These are phyloP conservation scores for Podila clonocystis DNA, from an alignment of 192 early-diverging fungal genomes.

Conservation along the genomic window DNA sequence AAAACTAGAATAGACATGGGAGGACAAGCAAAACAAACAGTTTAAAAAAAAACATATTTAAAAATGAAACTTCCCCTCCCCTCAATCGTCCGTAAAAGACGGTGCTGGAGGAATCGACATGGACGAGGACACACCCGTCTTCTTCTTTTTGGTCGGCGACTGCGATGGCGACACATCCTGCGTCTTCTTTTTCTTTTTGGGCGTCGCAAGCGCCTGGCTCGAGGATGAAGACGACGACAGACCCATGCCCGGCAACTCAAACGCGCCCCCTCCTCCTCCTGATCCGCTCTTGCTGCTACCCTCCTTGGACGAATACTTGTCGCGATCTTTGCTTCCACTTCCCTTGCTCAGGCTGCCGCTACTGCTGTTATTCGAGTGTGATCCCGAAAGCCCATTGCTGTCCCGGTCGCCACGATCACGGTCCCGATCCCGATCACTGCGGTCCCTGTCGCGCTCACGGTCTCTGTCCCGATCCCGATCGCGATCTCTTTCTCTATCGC, in stretches of 20 bases:
- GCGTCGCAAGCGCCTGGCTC: constrained; percentile 15
- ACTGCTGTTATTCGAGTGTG: constrained; percentile 23
- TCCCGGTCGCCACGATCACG: constrained; percentile 17
- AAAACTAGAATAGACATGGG: too few relatives aligned
- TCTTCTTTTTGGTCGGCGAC: constrained; percentile 38
- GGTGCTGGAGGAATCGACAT: constrained; percentile 8
- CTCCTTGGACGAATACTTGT: constrained; percentile 24
- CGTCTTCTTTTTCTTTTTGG: constrained; percentile 33
- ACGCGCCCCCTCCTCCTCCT: background rate
- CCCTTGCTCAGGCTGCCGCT: constrained; percentile 25
- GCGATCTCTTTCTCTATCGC: background rate
- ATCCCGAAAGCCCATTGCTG: constrained; percentile 7
- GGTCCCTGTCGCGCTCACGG: background rate
- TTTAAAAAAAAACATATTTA: too few relatives aligned
- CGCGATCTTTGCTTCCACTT: constrained; percentile 30
- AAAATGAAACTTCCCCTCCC: too few relatives aligned
- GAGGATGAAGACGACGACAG: background rate
- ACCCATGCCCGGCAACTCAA: background rate
- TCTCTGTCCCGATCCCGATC: background rate
- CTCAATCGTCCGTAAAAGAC: constrained; percentile 22
- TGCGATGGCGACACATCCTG: constrained; percentile 6
- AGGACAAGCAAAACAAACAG: too few relatives aligned
- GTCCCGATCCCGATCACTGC: constrained; percentile 12
- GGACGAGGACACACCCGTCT: background rate
- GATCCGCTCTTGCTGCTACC: constrained; percentile 4